A percentile compares a stretch with the other conserved stretches of the same genome.
Evolutionary conservation across 2,329 filamentous ascomycete genomes (phyloP).

Genomic region (Xylaria sp.): DNA sequence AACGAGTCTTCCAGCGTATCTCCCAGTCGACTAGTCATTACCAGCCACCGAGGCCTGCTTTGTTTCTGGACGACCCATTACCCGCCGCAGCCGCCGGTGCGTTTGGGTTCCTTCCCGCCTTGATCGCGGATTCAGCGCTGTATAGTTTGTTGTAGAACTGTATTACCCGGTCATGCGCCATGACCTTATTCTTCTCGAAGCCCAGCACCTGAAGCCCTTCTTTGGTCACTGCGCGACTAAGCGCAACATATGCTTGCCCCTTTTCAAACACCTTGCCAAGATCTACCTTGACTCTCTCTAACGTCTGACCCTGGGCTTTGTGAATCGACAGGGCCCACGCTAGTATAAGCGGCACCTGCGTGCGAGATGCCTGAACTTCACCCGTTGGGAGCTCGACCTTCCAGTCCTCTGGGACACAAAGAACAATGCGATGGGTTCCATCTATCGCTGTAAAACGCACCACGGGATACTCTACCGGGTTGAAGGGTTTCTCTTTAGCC

Average conservation of each 20-base stretch:
- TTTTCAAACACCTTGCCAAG: constrained; percentile 91
- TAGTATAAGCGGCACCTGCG: constrained; percentile 79
- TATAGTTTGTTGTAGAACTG: constrained; percentile 80
- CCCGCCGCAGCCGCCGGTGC: constrained; percentile 37
- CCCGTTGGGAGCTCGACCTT: constrained; percentile 96
- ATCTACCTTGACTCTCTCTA: constrained; percentile 92
- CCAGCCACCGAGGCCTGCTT: constrained; percentile 46
- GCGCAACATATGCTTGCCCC: constrained; percentile 92
- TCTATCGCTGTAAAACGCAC: constrained; percentile 79
- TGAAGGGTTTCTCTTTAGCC: constrained; percentile 34
- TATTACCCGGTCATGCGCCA: constrained; percentile 84
- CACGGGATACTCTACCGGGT: constrained; percentile 65
- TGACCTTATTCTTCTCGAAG: constrained; percentile 86
- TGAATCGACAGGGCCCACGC: constrained; percentile 97
- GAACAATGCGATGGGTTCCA: constrained; percentile 67
- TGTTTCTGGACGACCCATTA: constrained; percentile 39
- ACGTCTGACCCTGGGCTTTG: constrained; percentile 92
- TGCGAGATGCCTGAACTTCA: constrained; percentile 82
- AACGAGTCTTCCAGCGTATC: constrained; percentile 4
- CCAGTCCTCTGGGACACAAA: constrained; percentile 86
- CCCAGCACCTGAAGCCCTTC: constrained; percentile 79
- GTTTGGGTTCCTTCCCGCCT: constrained; percentile 30
- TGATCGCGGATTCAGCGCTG: constrained; percentile 56
- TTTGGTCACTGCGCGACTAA: constrained; percentile 87
- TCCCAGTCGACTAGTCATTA: constrained; percentile 31